Conservation (phyloP, 2,329 filamentous ascomycete genomes). For the Colletotrichum brevisporum region DNA sequence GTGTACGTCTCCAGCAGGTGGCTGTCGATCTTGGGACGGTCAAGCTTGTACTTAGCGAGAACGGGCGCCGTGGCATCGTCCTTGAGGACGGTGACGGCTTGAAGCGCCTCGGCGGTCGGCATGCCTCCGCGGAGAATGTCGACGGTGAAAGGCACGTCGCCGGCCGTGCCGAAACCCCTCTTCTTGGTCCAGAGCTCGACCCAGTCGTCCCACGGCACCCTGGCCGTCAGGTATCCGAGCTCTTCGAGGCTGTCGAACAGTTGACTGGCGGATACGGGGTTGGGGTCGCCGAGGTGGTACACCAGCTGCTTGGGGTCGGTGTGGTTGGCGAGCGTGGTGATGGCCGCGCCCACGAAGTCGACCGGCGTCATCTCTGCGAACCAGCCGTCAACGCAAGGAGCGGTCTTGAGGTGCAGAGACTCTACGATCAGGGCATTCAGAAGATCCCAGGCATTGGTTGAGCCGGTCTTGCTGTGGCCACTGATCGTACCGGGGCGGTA, state of each 20-base stretch:
- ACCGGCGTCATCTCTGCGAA: slow-evolving; percentile 88
- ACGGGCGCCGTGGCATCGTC: slow-evolving; percentile 77
- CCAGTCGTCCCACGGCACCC: slow-evolving; percentile 80
- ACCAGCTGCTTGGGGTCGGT: slow-evolving; percentile 73
- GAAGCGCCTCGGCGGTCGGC: slow-evolving; percentile 80
- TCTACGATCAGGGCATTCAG: slow-evolving; percentile 83
- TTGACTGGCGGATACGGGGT: slow-evolving; percentile 74
- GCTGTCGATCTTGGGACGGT: slow-evolving; percentile 77
- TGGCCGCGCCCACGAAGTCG: slow-evolving; percentile 83
- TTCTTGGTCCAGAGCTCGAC: slow-evolving; percentile 80
- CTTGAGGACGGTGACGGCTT: slow-evolving; percentile 80
- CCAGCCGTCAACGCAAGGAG: slow-evolving; percentile 81
- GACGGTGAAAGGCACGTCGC: slow-evolving; percentile 81
- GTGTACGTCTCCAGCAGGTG: slow-evolving; percentile 83
- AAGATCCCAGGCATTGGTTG: slow-evolving; percentile 84
- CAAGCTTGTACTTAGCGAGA: slow-evolving; percentile 65
- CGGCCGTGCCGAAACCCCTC: slow-evolving; percentile 73
- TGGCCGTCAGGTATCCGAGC: slow-evolving; percentile 79
- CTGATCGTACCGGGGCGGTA: slow-evolving; percentile 84
- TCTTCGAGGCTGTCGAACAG: slow-evolving; percentile 76
- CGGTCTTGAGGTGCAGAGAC: slow-evolving; percentile 79
- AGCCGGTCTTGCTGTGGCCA: slow-evolving; percentile 81
- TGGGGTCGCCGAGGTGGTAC: slow-evolving; percentile 82
- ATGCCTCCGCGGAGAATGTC: slow-evolving; percentile 86
- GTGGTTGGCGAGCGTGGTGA: slow-evolving; percentile 78